Base-by-base conservation (phyloP, 2,329 filamentous ascomycete species). In the Endocalyx cinctus region DNA sequence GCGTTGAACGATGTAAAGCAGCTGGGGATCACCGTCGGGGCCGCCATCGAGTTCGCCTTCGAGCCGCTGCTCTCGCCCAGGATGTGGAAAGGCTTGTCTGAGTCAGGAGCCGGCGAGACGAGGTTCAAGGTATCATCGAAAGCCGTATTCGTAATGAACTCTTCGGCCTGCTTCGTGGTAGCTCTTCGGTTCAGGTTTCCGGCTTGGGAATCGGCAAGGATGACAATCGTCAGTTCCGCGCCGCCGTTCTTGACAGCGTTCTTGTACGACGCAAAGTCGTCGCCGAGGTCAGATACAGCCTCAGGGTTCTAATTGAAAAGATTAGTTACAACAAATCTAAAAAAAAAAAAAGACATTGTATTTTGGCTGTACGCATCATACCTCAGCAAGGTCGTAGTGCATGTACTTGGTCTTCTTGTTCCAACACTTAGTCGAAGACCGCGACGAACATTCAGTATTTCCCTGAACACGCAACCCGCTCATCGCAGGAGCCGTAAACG, bases 1-100 rank as follows among this genome's bases (percentile, higher is more conserved):
- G 73, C 67, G 25, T 80, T 77, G 47, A 79, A 63, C 3, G 80
- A 81, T 33, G 69, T 58, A 69, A 94, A 90, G 72, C 90, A 97
- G 28, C 77, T 63, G 6, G 85, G 82, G 29, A 89, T 70, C 11
- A 32, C 12, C 16, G 23, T 60, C 50, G 40, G 60, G 52, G 37
- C 62, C n/a, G n/a, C n/a, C n/a, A n/a, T 63, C 6, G 85, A 82
- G 29, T 88, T 70, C 11, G 31, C 12, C 16, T 22, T 60, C 50
- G 40, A 59, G 52, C 37, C 62, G 20, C 20, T 23, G 20, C 20
- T 43, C 8, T 50, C 37, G 33, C 60, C 52, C 34, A 63, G 55
- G 27, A 60, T 50, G 33, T 57, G 47, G 44, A 57, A 50, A 16
- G 43, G 41, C 27, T 47, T 39, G 16, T 42, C 29, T 41, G 41